Percentiles rank a stretch among this genome's conserved stretches.
phyloP scores from a whole-genome alignment of 352 stramenopile genomes.

The Pythium folliculosum region DNA sequence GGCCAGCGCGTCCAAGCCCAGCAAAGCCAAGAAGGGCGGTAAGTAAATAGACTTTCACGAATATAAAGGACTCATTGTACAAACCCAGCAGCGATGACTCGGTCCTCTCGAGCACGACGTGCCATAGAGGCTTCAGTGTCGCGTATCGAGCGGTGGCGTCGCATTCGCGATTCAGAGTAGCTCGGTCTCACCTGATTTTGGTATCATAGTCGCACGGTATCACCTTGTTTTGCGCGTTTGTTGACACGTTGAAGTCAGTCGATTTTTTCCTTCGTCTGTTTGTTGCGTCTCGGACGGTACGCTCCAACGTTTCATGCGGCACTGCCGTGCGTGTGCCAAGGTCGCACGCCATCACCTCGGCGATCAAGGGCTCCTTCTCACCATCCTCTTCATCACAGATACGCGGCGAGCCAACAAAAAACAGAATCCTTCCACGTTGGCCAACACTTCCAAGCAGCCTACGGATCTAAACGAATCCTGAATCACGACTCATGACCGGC shows the following conservation, averaged over 20 bases:
- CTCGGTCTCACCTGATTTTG: slow-evolving; percentile 11
- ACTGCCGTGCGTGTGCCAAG: not conserved
- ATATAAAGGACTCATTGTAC: not conserved
- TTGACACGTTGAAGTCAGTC: slow-evolving; percentile 24
- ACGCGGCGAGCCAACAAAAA: slow-evolving; percentile 1
- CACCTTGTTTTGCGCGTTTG: slow-evolving; percentile 13
- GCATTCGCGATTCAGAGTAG: not conserved
- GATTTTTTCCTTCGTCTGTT: not conserved
- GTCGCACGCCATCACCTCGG: not conserved
- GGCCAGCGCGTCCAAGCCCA: not conserved
- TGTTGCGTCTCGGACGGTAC: slow-evolving; percentile 23
- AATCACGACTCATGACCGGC: not conserved
- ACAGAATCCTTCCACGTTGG: not conserved
- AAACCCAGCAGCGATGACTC: not conserved
- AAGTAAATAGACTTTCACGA: slow-evolving; percentile 14
- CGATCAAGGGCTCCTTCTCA: not conserved
- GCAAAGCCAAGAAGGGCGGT: slow-evolving; percentile 17
- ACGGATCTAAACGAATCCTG: too few species aligned
- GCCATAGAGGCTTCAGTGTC: too few species aligned
- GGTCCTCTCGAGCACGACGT: too few species aligned
- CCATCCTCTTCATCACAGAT: not conserved
- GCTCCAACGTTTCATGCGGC: not conserved
- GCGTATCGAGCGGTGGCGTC: too few species aligned
- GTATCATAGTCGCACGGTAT: not conserved
- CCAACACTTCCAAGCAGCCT: too few species aligned